Evolutionary conservation across 257 asterid genomes (phyloP).

Genomic region (Forsythia suspensa): DNA sequence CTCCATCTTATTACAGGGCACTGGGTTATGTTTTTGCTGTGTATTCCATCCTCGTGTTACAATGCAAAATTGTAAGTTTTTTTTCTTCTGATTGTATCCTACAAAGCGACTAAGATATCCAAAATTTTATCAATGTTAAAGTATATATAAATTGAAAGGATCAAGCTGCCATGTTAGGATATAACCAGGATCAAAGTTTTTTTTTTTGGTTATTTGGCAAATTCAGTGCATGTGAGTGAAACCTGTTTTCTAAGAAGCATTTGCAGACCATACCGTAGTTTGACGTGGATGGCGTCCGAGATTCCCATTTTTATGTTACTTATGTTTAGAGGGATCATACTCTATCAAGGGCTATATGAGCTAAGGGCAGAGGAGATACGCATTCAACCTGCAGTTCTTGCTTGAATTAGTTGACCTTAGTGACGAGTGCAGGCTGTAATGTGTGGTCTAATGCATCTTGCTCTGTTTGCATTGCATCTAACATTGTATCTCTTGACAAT

Average conservation of each 20-base stretch:
- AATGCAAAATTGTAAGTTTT: constrained; percentile 56
- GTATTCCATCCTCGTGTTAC: constrained; percentile 70
- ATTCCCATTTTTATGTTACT: not conserved
- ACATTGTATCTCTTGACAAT: not conserved
- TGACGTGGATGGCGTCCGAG: not conserved
- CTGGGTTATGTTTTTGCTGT: constrained; percentile 76
- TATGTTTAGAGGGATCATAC: not conserved
- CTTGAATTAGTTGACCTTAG: not conserved
- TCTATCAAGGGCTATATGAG: not conserved
- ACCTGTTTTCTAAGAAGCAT: not conserved
- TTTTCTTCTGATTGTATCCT: constrained; percentile 18
- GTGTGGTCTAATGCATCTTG: not conserved
- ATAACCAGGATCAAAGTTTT: not conserved
- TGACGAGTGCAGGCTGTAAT: not conserved
- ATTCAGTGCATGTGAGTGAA: not conserved
- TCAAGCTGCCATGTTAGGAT: not conserved
- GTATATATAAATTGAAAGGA: not conserved
- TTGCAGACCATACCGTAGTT: not conserved
- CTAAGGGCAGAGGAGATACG: too few species aligned
- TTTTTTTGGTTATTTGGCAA: not conserved
- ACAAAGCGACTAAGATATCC: not conserved
- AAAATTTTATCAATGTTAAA: not conserved
- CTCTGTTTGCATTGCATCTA: not conserved
- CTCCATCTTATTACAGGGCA: constrained; percentile 80
- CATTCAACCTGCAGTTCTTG: not conserved